These are phyloP conservation scores for Kodamaea kaohsiungensis DNA, from an alignment of 805 yeast genomes.

Conservation along the genomic window DNA sequence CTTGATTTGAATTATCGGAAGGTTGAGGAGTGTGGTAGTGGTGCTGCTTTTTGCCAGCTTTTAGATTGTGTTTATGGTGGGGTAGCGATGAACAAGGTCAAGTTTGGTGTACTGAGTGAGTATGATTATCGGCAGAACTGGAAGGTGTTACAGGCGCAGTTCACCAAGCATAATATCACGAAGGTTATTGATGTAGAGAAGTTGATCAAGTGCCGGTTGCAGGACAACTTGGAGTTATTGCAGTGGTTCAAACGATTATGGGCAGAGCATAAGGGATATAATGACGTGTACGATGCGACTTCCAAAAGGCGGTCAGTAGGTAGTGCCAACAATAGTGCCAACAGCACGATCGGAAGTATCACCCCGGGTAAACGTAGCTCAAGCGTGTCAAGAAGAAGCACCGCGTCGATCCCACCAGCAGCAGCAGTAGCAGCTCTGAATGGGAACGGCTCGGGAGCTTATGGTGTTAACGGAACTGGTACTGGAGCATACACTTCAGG, in stretches of 20 bases:
- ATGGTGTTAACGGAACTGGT: slow-evolving; percentile 8
- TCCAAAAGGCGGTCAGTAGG: slow-evolving; percentile 21
- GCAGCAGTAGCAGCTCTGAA: too few species aligned
- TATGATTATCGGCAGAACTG: slow-evolving; percentile 79
- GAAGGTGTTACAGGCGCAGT: slow-evolving; percentile 83
- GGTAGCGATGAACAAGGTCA: slow-evolving; percentile 77
- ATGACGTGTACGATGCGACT: slow-evolving; percentile 64
- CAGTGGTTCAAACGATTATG: slow-evolving; percentile 90
- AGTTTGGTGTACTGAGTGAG: slow-evolving; percentile 67
- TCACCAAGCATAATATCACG: slow-evolving; percentile 67
- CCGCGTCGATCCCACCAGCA: slow-evolving; percentile 4
- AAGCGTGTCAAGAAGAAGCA: slow-evolving; percentile 7
- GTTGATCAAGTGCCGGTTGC: slow-evolving; percentile 83
- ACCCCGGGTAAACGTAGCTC: slow-evolving; percentile 4
- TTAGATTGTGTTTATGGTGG: slow-evolving; percentile 84
- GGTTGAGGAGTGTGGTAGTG: slow-evolving; percentile 93
- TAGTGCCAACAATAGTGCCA: not conserved
- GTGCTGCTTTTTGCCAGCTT: slow-evolving; percentile 93
- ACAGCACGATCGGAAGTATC: slow-evolving; percentile 2
- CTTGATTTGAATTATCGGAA: slow-evolving; percentile 65
- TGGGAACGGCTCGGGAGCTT: slow-evolving; percentile 15
- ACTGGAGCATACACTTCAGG: slow-evolving; percentile 8
- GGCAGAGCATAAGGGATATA: slow-evolving; percentile 71
- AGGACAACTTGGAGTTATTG: slow-evolving; percentile 89
- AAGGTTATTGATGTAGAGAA: slow-evolving; percentile 79